Conservation (phyloP, 1,139 yeast species). For the Hemisphaericaspora subhashii region DNA sequence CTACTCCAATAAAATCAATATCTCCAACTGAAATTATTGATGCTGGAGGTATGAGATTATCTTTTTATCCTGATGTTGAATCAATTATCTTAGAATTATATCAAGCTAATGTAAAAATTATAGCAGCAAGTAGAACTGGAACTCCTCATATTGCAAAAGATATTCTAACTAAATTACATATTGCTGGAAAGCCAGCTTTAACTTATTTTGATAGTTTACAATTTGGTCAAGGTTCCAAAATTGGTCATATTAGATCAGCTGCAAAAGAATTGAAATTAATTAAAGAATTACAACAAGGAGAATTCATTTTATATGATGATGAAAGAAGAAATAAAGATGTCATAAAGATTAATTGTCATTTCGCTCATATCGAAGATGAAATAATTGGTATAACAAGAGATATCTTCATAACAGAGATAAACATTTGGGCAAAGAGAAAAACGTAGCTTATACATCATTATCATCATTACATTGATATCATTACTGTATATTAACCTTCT, state of each 20-base stretch:
- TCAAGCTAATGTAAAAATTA: constrained; percentile 45
- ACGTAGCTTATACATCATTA: too few species aligned
- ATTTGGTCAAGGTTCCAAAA: constrained; percentile 71
- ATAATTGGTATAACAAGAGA: constrained; percentile 50
- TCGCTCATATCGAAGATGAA: constrained; percentile 50
- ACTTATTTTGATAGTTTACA: constrained; percentile 53
- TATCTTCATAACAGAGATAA: constrained; percentile 46
- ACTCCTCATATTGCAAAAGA: constrained; percentile 63
- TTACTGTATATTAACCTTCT: too few species aligned
- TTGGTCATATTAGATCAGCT: constrained; percentile 53
- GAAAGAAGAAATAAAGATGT: constrained; percentile 69
- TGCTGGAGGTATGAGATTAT: constrained; percentile 46
- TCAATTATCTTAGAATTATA: constrained; percentile 48
- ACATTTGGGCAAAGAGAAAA: constrained; percentile 30
- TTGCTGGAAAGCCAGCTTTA: constrained; percentile 49
- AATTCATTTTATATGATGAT: constrained; percentile 69
- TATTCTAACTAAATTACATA: constrained; percentile 47
- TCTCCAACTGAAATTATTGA: constrained; percentile 36
- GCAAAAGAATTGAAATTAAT: constrained; percentile 38
- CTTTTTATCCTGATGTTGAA: constrained; percentile 62
- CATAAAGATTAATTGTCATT: constrained; percentile 57
- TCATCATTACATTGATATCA: background rate
- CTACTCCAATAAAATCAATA: constrained; percentile 39
- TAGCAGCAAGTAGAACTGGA: constrained; percentile 68
- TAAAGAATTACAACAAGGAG: constrained; percentile 44